A percentile compares a stretch with the other conserved stretches of the same genome.
phyloP scores from a whole-genome alignment of 768 basidiomycete genomes.

The Rhizopogon vulgaris region DNA sequence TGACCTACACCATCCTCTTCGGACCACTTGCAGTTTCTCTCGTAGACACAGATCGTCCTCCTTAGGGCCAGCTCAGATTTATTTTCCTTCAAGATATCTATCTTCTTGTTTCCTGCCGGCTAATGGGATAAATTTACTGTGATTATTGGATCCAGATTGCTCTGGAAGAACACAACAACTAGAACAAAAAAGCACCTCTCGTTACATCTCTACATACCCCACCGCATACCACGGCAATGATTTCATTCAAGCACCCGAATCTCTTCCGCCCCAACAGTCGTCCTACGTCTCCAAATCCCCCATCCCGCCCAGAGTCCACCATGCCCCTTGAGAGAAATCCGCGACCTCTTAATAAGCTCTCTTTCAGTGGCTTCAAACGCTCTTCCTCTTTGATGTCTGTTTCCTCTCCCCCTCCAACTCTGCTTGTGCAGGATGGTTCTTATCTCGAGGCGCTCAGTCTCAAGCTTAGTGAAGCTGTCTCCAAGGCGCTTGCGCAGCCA shows the following conservation, averaged over 20 bases:
- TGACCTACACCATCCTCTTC: slow-evolving; percentile 51
- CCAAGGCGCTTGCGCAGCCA: slow-evolving; percentile 67
- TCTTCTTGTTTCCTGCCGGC: slow-evolving; percentile 8
- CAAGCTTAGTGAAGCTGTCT: slow-evolving; percentile 77
- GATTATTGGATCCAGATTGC: slow-evolving; percentile 34
- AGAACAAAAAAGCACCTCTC: neutral
- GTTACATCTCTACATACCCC: slow-evolving; percentile 8
- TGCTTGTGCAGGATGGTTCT: slow-evolving; percentile 69
- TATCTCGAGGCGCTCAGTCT: slow-evolving; percentile 73
- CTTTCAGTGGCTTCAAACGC: slow-evolving; percentile 53
- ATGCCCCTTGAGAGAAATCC: slow-evolving; percentile 37
- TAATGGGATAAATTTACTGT: slow-evolving; percentile 39
- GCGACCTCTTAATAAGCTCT: slow-evolving; percentile 52
- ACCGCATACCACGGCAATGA: slow-evolving; percentile 30
- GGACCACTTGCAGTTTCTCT: slow-evolving; percentile 53
- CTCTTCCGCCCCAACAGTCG: slow-evolving; percentile 61
- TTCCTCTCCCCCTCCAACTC: slow-evolving; percentile 28
- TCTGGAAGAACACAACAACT: slow-evolving; percentile 12
- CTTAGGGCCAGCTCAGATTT: slow-evolving; percentile 43
- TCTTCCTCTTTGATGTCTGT: slow-evolving; percentile 37
- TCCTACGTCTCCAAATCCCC: slow-evolving; percentile 54
- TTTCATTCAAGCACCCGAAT: slow-evolving; percentile 62
- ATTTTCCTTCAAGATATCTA: slow-evolving; percentile 9
- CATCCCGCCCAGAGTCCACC: slow-evolving; percentile 23
- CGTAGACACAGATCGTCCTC: slow-evolving; percentile 71